Evolutionary conservation across 768 basidiomycete species (phyloP), one percentile per base, ranked within the genome.

Genomic region (Sporobolomyces pararoseus): DNA sequence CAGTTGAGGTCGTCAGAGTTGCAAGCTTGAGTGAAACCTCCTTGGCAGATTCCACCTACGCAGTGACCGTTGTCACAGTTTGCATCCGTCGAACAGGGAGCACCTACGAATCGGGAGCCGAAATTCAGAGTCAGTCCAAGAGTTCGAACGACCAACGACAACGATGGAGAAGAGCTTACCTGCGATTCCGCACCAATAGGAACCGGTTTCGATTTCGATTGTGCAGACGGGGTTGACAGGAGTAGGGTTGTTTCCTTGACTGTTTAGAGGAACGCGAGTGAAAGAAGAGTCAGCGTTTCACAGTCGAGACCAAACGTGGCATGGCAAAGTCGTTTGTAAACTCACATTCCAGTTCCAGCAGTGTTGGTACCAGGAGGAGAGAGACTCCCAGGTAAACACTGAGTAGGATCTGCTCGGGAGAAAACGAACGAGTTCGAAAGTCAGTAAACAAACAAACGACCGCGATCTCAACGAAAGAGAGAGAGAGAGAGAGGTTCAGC

Each of bases 111-210:
- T n/a, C n/a, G n/a, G n/a, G n/a, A n/a, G n/a, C n/a, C n/a, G n/a
- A n/a, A n/a, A n/a, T n/a, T n/a, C n/a, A n/a, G 39, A 42, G 39
- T 42, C 39, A 42, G 39, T 42, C 39, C 10, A 17, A 42, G 9
- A 9, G 9, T 42, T 9, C 39, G 39, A 42, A 17, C 39, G 9
- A 9, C 39, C 39, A 42, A 42, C 39, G 39, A 29, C 21, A 27
- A 53, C 51, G 51, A 49, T 49, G 47, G 19, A 37, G 32, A 21
- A 27, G n/a, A 39, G 13, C 58, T 13, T 16, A 60, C 55, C 50
- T 1, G 47, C 29, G 19, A 62, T 57, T 34, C 70, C 70, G 47
- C 70, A 71, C 47, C 25, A 66, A 60, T 66, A 71, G n/a, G 49
- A 47, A 21, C 54, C 61, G 13, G 39, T 50, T 13, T 19, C 34